Evolutionary conservation across 2,329 filamentous ascomycete genomes (phyloP).

Genomic region (Fonsecaea monophora): DNA sequence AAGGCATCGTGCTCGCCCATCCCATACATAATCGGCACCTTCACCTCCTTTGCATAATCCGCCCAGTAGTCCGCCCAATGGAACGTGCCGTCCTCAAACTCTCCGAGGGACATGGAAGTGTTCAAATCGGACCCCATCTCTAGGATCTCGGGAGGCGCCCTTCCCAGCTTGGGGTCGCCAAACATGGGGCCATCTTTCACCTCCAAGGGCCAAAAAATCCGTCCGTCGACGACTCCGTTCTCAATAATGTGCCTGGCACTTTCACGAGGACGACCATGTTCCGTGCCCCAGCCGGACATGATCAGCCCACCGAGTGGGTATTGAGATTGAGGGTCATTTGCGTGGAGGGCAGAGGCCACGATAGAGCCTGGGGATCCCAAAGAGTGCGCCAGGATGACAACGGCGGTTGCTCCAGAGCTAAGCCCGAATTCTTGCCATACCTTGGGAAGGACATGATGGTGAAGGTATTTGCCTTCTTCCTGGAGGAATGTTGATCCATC

Average conservation of each 20-base stretch:
- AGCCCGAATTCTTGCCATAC: constrained; percentile 17
- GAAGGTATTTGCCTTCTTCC: constrained; percentile 22
- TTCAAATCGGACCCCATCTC: background rate
- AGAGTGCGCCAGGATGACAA: constrained; percentile 13
- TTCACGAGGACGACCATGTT: background rate
- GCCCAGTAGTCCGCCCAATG: constrained; percentile 15
- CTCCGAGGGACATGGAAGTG: constrained; percentile 12
- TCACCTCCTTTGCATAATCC: constrained; percentile 12
- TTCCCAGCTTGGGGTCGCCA: background rate
- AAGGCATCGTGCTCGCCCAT: constrained; percentile 12
- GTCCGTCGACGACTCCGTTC: background rate
- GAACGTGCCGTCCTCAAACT: constrained; percentile 13
- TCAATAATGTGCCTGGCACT: background rate
- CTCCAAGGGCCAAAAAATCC: constrained; percentile 12
- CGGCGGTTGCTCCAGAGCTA: constrained; percentile 8
- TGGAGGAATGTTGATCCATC: constrained; percentile 8
- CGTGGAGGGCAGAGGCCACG: constrained; percentile 14
- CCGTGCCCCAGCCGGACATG: constrained; percentile 21
- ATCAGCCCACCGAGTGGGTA: constrained; percentile 13
- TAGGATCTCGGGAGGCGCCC: constrained; percentile 4
- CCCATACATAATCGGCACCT: constrained; percentile 12
- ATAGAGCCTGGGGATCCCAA: constrained; percentile 11
- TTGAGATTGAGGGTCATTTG: background rate
- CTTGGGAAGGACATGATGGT: constrained; percentile 11
- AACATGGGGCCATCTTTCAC: constrained; percentile 20